Evolutionary conservation across 345 rosid species (phyloP).

Genomic region (Populus pruinosa): DNA sequence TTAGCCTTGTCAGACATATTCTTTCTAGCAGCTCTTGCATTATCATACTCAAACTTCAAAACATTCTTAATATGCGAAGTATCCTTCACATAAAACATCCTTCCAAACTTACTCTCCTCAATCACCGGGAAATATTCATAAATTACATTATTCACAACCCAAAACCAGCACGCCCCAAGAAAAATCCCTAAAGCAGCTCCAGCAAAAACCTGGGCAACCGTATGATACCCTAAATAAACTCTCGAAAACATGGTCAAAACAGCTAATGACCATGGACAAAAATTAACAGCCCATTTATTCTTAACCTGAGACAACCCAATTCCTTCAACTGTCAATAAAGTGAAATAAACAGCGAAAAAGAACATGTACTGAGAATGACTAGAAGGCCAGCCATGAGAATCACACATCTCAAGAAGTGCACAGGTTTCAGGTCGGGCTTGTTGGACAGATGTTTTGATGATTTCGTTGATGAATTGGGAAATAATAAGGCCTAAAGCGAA

Average conservation of each 20-base stretch:
- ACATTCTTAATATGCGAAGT: constrained; percentile 86
- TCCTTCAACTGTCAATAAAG: constrained; percentile 55
- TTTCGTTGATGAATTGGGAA: constrained; percentile 74
- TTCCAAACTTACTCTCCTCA: constrained; percentile 78
- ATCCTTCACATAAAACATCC: constrained; percentile 73
- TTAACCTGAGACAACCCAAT: constrained; percentile 52
- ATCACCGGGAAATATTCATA: constrained; percentile 56
- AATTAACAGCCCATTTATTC: constrained; percentile 41
- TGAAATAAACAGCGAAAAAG: constrained; percentile 69
- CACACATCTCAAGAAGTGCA: constrained; percentile 79
- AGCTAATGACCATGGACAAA: constrained; percentile 64
- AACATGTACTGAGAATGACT: constrained; percentile 91
- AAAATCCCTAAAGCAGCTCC: constrained; percentile 65
- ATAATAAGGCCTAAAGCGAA: constrained; percentile 78
- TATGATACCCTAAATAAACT: constrained; percentile 90
- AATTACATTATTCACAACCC: constrained; percentile 63
- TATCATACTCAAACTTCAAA: constrained; percentile 89
- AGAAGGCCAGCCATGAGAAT: constrained; percentile 98
- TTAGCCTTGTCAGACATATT: constrained; percentile 40
- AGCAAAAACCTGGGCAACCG: constrained; percentile 79
- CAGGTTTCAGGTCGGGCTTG: constrained; percentile 93
- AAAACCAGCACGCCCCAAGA: constrained; percentile 71
- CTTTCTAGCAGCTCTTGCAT: constrained; percentile 79
- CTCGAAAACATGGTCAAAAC: constrained; percentile 79
- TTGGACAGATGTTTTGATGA: constrained; percentile 62